Evolutionary conservation across 768 basidiomycete genomes (phyloP), one percentile per base, ranked within the genome.

Genomic region (Suillus plorans): DNA sequence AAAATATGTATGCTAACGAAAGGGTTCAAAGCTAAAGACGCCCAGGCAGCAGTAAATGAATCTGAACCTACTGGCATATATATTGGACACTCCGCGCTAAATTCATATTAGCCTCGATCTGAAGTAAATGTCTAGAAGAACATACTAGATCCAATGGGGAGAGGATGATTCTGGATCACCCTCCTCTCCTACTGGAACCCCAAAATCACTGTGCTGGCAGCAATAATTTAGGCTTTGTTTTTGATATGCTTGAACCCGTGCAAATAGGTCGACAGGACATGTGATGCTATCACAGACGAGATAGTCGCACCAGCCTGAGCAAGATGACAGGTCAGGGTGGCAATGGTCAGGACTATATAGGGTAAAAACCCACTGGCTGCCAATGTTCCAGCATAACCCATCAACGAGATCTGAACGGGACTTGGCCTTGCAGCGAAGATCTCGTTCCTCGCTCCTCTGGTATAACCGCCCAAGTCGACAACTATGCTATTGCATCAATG

Each of bases 321-420:
- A 49, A 47, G 22, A 16, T 4, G 25, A 20, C 18, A 16, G 55
- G 34, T 45, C 16, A 63, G 37, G 18, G 2, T 41, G 18, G 25
- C 39, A 5, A 39, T 25, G 16, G 9, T 16, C 20, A 9, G n/a
- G 45, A 28, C 5, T 8, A 42, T 65, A 63, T 57, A 59, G 5
- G 12, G 61, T 16, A 18, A 37, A 60, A 39, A 65, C 74, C 47
- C 59, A 69, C 80, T 76, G 2, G 79, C 78, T 60, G 72, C 78
- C 12, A 84, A 67, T 5, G 84, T 84, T 18, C 84, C 83, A 5
- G 84, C 83, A 60, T 81, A 85, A 20, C 84, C 84, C 78, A 85
- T 83, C 22, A 82, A 69, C 44, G 81, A 81, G 60, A 84, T 73
- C 69, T 85, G 84, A 12, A 85, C 70, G 3, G 84, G 84, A 58